Percentiles rank a stretch among this genome's conserved stretches.
These are phyloP conservation scores for Mangifera indica DNA, from an alignment of 345 rosid species.

Conservation along the genomic window DNA sequence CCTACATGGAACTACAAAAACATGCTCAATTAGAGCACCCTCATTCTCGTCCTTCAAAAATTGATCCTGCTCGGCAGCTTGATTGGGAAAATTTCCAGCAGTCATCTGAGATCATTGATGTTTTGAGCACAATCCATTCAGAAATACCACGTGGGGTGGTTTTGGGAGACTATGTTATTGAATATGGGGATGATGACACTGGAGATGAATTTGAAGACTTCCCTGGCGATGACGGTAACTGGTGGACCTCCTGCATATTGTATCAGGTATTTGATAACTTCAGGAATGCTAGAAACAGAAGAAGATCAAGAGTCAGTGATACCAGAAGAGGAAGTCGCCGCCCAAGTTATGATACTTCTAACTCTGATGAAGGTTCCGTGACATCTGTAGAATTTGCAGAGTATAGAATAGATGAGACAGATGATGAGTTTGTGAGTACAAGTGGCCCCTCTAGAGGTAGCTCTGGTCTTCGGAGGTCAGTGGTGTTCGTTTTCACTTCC, in stretches of 20 bases:
- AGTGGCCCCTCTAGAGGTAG: constrained; percentile 54
- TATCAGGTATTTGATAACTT: constrained; percentile 86
- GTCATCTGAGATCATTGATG: constrained; percentile 90
- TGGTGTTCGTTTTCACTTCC: constrained; percentile 10
- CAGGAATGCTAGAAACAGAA: constrained; percentile 80
- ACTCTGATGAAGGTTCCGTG: constrained; percentile 92
- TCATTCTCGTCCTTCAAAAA: constrained; percentile 79
- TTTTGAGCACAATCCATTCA: constrained; percentile 93
- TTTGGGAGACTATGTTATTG: constrained; percentile 95
- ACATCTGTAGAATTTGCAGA: constrained; percentile 75
- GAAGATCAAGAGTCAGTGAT: constrained; percentile 75
- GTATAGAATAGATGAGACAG: constrained; percentile 78
- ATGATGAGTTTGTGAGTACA: constrained; percentile 66
- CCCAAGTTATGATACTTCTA: constrained; percentile 63
- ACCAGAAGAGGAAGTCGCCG: constrained; percentile 73
- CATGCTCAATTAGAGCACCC: constrained; percentile 86
- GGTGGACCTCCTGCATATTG: constrained; percentile 97
- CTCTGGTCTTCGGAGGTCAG: constrained; percentile 77
- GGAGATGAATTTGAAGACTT: constrained; percentile 91
- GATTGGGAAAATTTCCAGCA: constrained; percentile 99
- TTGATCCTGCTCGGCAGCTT: constrained; percentile 86
- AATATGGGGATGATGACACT: constrained; percentile 85
- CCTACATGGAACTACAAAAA: constrained; percentile 55
- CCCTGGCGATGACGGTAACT: constrained; percentile 66
- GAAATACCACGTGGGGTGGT: constrained; percentile 95